phyloP scores from a whole-genome alignment of 2,329 filamentous ascomycete genomes.

The Falciphora oryzae region DNA sequence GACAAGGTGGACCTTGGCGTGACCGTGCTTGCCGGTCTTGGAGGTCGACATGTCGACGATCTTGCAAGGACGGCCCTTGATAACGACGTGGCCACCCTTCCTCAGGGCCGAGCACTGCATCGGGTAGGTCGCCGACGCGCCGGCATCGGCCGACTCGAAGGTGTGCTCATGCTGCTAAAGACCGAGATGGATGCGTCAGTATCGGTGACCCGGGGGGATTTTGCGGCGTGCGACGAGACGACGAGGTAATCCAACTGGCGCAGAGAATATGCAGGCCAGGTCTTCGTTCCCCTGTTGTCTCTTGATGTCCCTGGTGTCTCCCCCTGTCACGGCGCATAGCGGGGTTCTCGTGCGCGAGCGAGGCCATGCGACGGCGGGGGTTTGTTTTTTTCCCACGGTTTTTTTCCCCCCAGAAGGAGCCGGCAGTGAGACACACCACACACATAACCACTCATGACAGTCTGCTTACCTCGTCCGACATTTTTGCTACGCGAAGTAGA shows the following conservation, averaged over 20 bases:
- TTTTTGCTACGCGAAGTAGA: conserved; percentile 5
- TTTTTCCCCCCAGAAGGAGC: background rate
- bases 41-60: conserved; percentile 99
- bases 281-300: background rate
- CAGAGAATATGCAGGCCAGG: background rate
- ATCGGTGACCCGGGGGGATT: background rate
- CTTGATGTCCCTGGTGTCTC: background rate
- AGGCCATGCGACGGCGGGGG: conserved; percentile 1
- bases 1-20: conserved; percentile 99
- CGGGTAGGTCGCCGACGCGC: conserved; percentile 88
- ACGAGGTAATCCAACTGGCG: background rate
- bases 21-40: conserved; percentile 99
- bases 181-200: background rate
- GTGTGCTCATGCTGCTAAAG: conserved; percentile 54
- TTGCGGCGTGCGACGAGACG: background rate
- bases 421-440: background rate
- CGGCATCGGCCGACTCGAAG: conserved; percentile 94
- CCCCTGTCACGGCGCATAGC: background rate
- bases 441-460: background rate
- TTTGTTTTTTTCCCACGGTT: background rate
- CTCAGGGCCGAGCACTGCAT: conserved; percentile 99
- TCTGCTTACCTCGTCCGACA: conserved; percentile 11
- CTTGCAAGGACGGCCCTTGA: conserved; percentile 99
- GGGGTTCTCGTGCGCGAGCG: conserved; percentile 3
- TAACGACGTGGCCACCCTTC: conserved; percentile 98